These are phyloP conservation scores for Zalaria sp. DNA, from an alignment of 2,329 filamentous ascomycete genomes.

Conservation along the genomic window DNA sequence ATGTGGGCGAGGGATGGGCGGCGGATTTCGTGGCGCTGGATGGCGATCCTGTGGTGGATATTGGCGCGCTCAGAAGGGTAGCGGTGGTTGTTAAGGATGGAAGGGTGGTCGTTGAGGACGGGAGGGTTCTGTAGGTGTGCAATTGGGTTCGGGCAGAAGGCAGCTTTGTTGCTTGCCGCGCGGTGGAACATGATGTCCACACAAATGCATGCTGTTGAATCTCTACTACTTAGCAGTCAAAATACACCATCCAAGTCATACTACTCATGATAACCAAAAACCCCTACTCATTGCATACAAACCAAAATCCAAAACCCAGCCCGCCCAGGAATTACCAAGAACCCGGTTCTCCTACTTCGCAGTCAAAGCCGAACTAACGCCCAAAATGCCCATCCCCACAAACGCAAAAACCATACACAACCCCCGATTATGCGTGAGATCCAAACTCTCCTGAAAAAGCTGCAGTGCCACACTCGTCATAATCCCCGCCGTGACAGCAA, in stretches of 20 bases:
- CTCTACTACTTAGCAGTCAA: no score
- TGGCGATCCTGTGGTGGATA: constrained; percentile 28
- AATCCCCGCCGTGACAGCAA: constrained; percentile 80
- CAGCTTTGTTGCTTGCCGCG: no score
- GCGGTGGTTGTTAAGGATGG: constrained; percentile 46
- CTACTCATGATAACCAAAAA: no score
- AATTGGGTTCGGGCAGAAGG: no score
- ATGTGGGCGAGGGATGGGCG: constrained; percentile 33
- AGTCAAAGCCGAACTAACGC: constrained; percentile 73
- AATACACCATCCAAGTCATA: no score
- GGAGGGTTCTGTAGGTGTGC: constrained; percentile 5
- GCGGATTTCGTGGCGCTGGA: constrained; percentile 40
- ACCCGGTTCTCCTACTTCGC: constrained; percentile 30
- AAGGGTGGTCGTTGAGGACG: constrained; percentile 30
- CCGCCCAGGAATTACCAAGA: no score
- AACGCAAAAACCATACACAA: constrained; percentile 72
- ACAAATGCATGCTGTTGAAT: no score
- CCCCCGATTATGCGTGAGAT: constrained; percentile 64
- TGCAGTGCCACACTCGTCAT: constrained; percentile 90
- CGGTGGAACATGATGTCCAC: no score
- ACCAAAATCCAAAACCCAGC: no score
- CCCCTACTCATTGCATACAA: no score
- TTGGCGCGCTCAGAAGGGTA: constrained; percentile 30
- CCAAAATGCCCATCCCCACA: constrained; percentile 75
- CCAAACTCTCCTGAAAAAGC: constrained; percentile 74